Conservation (phyloP, 2,329 filamentous ascomycete genomes). For the Neopestalotiopsis sp. region DNA sequence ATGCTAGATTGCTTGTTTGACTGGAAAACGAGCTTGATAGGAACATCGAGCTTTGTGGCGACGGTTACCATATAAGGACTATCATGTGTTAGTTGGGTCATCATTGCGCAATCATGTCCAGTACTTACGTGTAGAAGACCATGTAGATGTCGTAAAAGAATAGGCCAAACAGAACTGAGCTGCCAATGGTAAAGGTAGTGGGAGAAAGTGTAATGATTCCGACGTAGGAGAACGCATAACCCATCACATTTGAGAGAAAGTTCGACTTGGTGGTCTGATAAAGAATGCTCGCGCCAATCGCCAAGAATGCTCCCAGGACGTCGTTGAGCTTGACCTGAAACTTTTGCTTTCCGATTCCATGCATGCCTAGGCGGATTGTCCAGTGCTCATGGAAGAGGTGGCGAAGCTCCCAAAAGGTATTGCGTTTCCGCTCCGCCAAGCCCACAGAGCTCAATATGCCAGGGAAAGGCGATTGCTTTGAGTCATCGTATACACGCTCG, state of each 20-base stretch:
- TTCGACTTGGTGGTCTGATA: conserved; percentile 70
- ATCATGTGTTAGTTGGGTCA: conserved; percentile 24
- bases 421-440: conserved; percentile 30
- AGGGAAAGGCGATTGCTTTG: conserved; percentile 44
- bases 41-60: conserved; percentile 86
- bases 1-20: conserved; percentile 74
- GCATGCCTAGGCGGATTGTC: conserved; percentile 54
- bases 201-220: conserved; percentile 85
- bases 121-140: conserved; percentile 78
- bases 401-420: conserved; percentile 55
- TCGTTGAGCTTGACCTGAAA: conserved; percentile 61
- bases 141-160: conserved; percentile 97
- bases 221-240: conserved; percentile 84
- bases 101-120: neutral
- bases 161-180: conserved; percentile 75
- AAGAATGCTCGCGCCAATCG: conserved; percentile 57
- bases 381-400: conserved; percentile 56
- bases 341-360: conserved; percentile 53
- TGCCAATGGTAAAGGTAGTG: conserved; percentile 83
- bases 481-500: conserved; percentile 32
- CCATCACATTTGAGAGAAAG: conserved; percentile 81
- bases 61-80: conserved; percentile 86
- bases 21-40: conserved; percentile 86
- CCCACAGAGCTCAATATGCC: conserved; percentile 40
- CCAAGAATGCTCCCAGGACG: conserved; percentile 59